A percentile compares a stretch with the other conserved stretches of the same genome.
phyloP scores from a whole-genome alignment of 306 rosid genomes.

The Acmispon strigosus region DNA sequence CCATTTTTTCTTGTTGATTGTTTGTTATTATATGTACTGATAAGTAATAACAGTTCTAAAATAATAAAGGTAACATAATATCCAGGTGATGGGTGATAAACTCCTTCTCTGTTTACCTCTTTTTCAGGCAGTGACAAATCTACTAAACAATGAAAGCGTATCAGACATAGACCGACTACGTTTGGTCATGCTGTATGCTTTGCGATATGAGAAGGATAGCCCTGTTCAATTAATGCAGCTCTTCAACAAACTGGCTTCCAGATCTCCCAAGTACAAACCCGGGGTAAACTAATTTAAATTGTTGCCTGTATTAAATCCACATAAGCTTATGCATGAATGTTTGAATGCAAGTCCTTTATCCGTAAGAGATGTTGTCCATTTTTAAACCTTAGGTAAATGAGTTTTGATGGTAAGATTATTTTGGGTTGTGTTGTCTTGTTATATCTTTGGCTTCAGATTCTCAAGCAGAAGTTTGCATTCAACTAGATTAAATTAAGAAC shows the following conservation, averaged over 20 bases:
- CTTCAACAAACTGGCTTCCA: conserved; percentile 70
- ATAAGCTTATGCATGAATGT: background rate
- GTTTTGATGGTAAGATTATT: background rate
- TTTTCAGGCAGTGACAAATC: conserved; percentile 74
- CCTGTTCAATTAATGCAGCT: conserved; percentile 91
- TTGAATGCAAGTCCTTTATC: background rate
- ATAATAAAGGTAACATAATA: background rate
- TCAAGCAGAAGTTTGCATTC: conserved; percentile 1
- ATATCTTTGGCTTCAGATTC: conserved; percentile 15
- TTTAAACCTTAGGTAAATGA: conserved; percentile 13
- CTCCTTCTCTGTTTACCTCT: conserved; percentile 21
- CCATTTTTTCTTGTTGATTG: background rate
- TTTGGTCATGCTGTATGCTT: conserved; percentile 83
- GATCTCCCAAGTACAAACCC: conserved; percentile 64
- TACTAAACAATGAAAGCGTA: conserved; percentile 64
- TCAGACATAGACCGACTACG: conserved; percentile 74
- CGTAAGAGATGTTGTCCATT: conserved; percentile 1
- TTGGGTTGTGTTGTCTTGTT: background rate
- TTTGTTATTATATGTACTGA: background rate
- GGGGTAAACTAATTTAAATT: conserved; percentile 48
- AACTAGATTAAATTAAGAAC: background rate
- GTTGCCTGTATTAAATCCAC: background rate
- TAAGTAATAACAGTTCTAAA: background rate
- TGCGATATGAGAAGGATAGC: conserved; percentile 92
- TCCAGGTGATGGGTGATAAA: conserved; percentile 8